These are phyloP conservation scores for Erigeron canadensis DNA, from an alignment of 129 eudicot genomes.

Conservation along the genomic window DNA sequence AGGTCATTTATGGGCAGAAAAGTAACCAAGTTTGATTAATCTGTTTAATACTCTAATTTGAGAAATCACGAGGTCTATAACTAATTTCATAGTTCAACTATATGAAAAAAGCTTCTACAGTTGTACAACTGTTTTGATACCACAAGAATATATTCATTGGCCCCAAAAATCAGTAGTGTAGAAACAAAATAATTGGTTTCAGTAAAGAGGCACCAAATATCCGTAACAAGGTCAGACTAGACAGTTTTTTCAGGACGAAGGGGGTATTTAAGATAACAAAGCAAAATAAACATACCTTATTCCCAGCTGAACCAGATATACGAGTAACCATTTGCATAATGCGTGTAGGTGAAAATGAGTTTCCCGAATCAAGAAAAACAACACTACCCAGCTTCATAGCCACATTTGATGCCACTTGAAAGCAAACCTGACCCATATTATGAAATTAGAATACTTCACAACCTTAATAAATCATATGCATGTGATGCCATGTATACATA, in stretches of 20 bases:
- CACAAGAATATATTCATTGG: background rate
- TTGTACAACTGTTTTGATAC: background rate
- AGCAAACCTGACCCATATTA: slow-evolving; percentile 53
- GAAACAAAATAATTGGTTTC: background rate
- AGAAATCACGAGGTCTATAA: background rate
- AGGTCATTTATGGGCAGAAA: background rate
- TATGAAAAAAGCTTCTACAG: background rate
- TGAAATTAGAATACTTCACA: background rate
- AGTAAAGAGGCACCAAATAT: slow-evolving; percentile 2
- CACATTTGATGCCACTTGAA: slow-evolving; percentile 66
- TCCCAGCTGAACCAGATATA: slow-evolving; percentile 41
- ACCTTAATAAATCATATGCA: background rate
- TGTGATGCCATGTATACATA: background rate
- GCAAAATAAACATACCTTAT: slow-evolving; percentile 34
- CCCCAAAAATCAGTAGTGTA: background rate
- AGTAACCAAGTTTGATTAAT: background rate
- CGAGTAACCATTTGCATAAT: slow-evolving; percentile 45
- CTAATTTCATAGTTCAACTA: background rate
- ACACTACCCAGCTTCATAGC: slow-evolving; percentile 53
- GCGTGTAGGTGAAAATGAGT: slow-evolving; percentile 75
- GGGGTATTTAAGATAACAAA: background rate
- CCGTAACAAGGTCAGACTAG: background rate
- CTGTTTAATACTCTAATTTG: slow-evolving; percentile 10
- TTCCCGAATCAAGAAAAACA: slow-evolving; percentile 71
- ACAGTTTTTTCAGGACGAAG: slow-evolving; percentile 1